Base-by-base conservation (phyloP, 163 green algal genomes). In the Coccomyxa subellipsoidea region DNA sequence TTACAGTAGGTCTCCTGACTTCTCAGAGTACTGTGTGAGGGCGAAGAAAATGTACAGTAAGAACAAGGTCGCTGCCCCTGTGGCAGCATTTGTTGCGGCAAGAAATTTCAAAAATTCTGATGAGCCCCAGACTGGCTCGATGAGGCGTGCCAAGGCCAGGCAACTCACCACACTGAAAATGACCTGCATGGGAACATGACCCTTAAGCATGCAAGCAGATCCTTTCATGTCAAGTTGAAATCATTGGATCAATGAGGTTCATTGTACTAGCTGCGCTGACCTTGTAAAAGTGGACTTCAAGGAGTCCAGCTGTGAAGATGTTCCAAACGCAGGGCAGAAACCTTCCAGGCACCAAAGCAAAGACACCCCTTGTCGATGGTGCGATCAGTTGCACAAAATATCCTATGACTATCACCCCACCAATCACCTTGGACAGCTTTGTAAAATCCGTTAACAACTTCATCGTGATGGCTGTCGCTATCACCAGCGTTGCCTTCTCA, bases 251-350 rank as follows among this genome's bases (percentile, higher is more conserved):
- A n/a, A n/a, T n/a, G n/a, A n/a, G n/a, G n/a, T n/a, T n/a, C n/a
- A n/a, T n/a, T n/a, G n/a, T n/a, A n/a, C n/a, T n/a, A n/a, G n/a
- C n/a, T n/a, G n/a, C n/a, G 18, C 70, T 77, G 78, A 94, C 90
- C 85, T 89, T 90, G 25, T 93, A 38, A 12, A 90, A 53, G 35
- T 92, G 90, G 0, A 78, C 85, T 36, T 91, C 88, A 5, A 95
- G 31, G 4, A 96, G 85, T 0, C 86, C 88, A 38, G 85, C 88
- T 9, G 92, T 95, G 1, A 95, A 54, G 0, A 96, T 76, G 69
- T 93, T 95, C 92, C 92, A 97, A 0, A 91, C 85, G 71, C 85
- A 93, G 32, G 91, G 89, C 18, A 96, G 82, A 12, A 90, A 93
- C 31, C 90, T 93, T n/a, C 90, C 92, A 37, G 91, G 85, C 0